phyloP scores from a whole-genome alignment of 306 rosid species.

The Hylodesmum podocarpum region DNA sequence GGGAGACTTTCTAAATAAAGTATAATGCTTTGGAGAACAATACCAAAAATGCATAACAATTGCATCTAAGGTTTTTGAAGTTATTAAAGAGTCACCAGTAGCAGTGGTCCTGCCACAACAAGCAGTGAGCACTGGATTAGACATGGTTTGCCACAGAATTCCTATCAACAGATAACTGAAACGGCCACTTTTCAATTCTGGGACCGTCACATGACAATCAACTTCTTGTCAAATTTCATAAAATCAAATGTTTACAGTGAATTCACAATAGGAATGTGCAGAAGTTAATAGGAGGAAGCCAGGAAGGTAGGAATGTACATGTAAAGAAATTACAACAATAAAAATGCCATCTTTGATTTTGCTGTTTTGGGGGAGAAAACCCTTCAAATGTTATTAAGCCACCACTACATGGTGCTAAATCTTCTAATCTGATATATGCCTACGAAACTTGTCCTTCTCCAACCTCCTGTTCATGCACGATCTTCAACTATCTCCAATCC shows the following conservation, averaged over 20 bases:
- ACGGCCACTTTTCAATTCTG: conserved; percentile 1
- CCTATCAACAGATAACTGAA: neutral
- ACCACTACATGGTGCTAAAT: conserved; percentile 45
- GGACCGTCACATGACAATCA: conserved; percentile 17
- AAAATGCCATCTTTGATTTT: conserved; percentile 44
- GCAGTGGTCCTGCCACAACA: neutral
- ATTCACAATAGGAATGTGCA: conserved; percentile 41
- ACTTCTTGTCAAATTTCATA: conserved; percentile 20
- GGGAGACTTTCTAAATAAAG: neutral
- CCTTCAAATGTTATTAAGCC: conserved; percentile 47
- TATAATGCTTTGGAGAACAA: neutral
- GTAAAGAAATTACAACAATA: conserved; percentile 46
- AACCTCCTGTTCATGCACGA: conserved; percentile 47
- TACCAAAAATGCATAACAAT: neutral
- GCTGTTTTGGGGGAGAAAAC: conserved; percentile 42
- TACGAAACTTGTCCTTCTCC: conserved; percentile 50
- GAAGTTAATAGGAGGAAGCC: conserved; percentile 50
- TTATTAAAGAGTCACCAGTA: conserved; percentile 1
- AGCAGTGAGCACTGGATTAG: neutral
- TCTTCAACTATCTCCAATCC: conserved; percentile 34
- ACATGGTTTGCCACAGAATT: neutral
- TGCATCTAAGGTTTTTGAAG: neutral
- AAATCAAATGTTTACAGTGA: conserved; percentile 43
- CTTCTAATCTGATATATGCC: conserved; percentile 52
- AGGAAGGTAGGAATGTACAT: conserved; percentile 58